These are phyloP conservation scores for Sugiyamaella paludigena DNA, from an alignment of 1,139 yeast genomes.

Conservation along the genomic window DNA sequence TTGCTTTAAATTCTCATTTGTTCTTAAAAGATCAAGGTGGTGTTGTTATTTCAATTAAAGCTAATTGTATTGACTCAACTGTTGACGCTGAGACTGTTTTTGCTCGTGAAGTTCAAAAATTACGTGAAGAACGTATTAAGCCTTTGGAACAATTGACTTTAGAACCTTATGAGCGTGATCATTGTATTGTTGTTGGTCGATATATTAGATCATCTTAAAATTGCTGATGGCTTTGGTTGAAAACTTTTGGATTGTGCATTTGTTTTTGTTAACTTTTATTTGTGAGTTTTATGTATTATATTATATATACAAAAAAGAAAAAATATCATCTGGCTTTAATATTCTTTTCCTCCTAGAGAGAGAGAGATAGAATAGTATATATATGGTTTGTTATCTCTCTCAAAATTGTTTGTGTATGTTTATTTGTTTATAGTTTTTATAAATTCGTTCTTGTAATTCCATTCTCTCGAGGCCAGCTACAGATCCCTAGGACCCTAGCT, in stretches of 20 bases:
- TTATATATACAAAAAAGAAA: too few relatives aligned
- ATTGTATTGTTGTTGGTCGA: slow-evolving; percentile 96
- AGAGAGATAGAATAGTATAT: too few relatives aligned
- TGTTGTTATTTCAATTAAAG: slow-evolving; percentile 96
- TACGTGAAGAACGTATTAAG: slow-evolving; percentile 97
- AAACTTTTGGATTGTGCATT: too few relatives aligned
- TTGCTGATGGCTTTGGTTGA: too few relatives aligned
- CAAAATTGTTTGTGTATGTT: not conserved
- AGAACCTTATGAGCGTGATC: slow-evolving; percentile 99
- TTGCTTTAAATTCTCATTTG: slow-evolving; percentile 96
- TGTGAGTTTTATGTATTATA: too few relatives aligned
- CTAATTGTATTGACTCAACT: slow-evolving; percentile 99
- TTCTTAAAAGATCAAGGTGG: slow-evolving; percentile 98
- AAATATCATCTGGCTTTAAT: too few relatives aligned
- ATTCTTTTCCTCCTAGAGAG: too few relatives aligned
- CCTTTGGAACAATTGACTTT: slow-evolving; percentile 97
- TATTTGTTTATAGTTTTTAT: slow-evolving; percentile 8
- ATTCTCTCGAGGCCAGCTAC: too few relatives aligned
- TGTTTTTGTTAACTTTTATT: too few relatives aligned
- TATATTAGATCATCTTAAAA: slow-evolving; percentile 83
- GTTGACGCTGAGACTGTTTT: slow-evolving; percentile 99
- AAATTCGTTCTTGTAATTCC: not conserved
- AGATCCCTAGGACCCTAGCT: too few relatives aligned
- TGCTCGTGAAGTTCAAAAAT: slow-evolving; percentile 98
- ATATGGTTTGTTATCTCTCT: too few relatives aligned